phyloP scores from a whole-genome alignment of 2,329 filamentous ascomycete species.

The Ceratocystis destructans region DNA sequence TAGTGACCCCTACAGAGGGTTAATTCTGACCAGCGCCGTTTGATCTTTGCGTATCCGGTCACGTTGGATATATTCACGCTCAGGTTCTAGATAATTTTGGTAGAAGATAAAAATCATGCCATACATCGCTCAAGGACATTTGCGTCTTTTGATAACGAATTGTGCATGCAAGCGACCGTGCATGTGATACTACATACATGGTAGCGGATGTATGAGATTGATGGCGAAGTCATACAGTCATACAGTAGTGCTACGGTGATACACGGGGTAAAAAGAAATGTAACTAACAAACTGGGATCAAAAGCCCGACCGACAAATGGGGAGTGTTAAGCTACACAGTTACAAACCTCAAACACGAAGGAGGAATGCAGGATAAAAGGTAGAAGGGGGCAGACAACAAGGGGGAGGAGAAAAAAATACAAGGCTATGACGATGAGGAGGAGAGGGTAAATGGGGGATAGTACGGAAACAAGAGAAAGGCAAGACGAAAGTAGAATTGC shows the following conservation, averaged over 20 bases:
- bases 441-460: background rate
- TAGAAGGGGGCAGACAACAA: background rate
- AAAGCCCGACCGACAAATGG: background rate
- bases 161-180: background rate
- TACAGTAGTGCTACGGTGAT: background rate
- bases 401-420: background rate
- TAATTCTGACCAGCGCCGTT: no score
- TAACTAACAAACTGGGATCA: background rate
- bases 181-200: constrained; percentile 4
- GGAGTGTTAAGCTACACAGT: background rate
- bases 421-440: background rate
- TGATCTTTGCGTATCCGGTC: no score
- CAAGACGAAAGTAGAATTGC: no score
- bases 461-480: no score
- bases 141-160: background rate
- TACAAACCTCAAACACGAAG: background rate
- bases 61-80: no score
- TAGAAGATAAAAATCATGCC: no score
- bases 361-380: background rate
- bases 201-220: background rate
- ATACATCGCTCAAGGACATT: no score
- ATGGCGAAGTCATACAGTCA: background rate
- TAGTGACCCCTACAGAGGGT: no score
- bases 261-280: background rate
- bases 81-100: no score